These are phyloP conservation scores for Licmophora abbreviata DNA, from an alignment of 108 stramenopile genomes.

Conservation along the genomic window DNA sequence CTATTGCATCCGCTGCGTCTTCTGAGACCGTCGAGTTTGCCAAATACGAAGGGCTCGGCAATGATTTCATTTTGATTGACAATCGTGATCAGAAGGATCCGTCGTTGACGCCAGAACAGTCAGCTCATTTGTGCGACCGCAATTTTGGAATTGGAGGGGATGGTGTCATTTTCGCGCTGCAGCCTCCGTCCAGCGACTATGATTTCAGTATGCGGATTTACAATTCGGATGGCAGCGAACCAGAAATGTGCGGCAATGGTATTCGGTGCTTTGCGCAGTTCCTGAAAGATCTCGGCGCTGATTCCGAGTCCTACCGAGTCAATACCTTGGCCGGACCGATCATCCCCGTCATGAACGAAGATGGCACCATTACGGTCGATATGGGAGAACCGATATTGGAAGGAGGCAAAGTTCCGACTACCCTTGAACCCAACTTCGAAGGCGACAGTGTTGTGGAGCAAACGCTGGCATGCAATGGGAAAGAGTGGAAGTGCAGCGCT, in stretches of 20 bases:
- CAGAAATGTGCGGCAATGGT: constrained; percentile 99
- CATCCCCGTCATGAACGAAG: constrained; percentile 88
- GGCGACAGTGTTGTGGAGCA: constrained; percentile 81
- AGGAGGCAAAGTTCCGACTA: constrained; percentile 83
- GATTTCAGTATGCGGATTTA: constrained; percentile 96
- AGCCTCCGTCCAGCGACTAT: constrained; percentile 70
- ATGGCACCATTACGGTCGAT: constrained; percentile 90
- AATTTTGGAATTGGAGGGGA: constrained; percentile 95
- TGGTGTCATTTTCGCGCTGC: constrained; percentile 96
- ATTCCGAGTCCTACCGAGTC: constrained; percentile 76
- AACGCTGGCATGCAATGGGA: constrained; percentile 68
- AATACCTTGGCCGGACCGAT: constrained; percentile 91
- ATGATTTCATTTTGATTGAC: constrained; percentile 97
- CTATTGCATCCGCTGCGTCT: too few species aligned
- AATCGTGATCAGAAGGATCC: constrained; percentile 76
- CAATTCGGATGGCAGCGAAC: constrained; percentile 92
- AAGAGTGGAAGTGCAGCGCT: constrained; percentile 83
- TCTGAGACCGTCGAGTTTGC: constrained; percentile 85
- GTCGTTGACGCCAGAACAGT: constrained; percentile 79
- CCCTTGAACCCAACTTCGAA: constrained; percentile 70
- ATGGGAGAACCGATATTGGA: constrained; percentile 91
- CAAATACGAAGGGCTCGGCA: constrained; percentile 99
- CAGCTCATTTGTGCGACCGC: constrained; percentile 78
- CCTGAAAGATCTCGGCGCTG: constrained; percentile 82
- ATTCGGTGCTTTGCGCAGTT: constrained; percentile 96